phyloP scores from a whole-genome alignment of 2,329 filamentous ascomycete genomes.

The Botrytis sinoallii region DNA sequence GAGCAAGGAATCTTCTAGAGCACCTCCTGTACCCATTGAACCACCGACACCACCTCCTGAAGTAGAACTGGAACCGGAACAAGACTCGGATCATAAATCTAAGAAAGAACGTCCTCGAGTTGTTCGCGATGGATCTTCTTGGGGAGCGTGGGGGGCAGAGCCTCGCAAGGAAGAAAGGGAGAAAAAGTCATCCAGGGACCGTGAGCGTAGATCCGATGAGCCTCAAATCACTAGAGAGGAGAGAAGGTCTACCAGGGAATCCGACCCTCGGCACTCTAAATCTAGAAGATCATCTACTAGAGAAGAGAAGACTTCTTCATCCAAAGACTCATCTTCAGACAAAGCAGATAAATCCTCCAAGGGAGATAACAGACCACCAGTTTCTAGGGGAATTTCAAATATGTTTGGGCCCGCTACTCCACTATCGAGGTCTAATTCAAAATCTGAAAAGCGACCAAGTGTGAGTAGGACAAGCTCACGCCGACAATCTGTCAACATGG shows the following conservation, averaged over 20 bases:
- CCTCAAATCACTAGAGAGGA: slow-evolving; percentile 28
- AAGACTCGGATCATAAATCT: slow-evolving; percentile 53
- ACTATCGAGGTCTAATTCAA: slow-evolving; percentile 66
- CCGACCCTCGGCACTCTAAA: slow-evolving; percentile 52
- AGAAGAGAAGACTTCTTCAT: slow-evolving; percentile 59
- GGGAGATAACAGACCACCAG: slow-evolving; percentile 38
- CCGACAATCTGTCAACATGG: slow-evolving; percentile 65
- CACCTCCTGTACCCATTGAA: slow-evolving; percentile 40
- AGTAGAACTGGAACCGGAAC: slow-evolving; percentile 39
- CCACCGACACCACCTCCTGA: slow-evolving; percentile 37
- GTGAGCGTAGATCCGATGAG: slow-evolving; percentile 26
- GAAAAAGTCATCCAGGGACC: slow-evolving; percentile 38
- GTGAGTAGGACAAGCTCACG: slow-evolving; percentile 58
- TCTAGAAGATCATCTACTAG: slow-evolving; percentile 54
- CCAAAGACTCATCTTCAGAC: slow-evolving; percentile 70
- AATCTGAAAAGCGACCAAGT: slow-evolving; percentile 59
- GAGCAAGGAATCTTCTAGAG: slow-evolving; percentile 34
- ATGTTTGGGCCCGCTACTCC: slow-evolving; percentile 68
- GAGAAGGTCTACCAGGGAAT: slow-evolving; percentile 48
- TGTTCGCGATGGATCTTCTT: slow-evolving; percentile 65
- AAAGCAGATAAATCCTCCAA: slow-evolving; percentile 44
- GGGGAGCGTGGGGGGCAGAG: slow-evolving; percentile 70
- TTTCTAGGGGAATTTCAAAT: slow-evolving; percentile 51
- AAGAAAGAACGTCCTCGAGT: slow-evolving; percentile 78
- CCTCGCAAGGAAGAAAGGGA: slow-evolving; percentile 43